Base-by-base conservation (phyloP, 2,329 filamentous ascomycete species). In the Sporothrix humicola region DNA sequence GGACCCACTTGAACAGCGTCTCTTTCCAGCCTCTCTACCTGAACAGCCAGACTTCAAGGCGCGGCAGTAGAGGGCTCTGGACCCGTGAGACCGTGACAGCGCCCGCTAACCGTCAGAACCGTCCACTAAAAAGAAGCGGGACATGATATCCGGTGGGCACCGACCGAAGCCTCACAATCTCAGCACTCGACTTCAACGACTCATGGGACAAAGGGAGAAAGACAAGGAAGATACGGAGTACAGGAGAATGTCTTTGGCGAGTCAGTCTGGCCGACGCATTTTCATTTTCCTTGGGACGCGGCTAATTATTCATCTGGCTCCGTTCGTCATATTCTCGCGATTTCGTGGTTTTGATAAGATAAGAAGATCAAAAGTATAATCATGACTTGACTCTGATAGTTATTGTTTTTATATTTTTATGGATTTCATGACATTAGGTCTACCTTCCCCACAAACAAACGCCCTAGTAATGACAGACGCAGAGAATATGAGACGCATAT, bases 141-240 rank as follows among this genome's bases (percentile, higher is more conserved):
- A 44, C 37, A 65, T 20, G 59, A 65, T 65, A 65, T 46, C 59
- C 59, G 59, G 59, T 13, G 37, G 3, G 31, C 31, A 37, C 58
- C 17, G 58, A 37, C 23, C 23, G 26, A 37, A 37, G 31, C 31
- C 3, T 37, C 31, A 37, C 17, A 46, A 20, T 2, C 59, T 37
- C 31, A 37, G 31, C 31, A 37, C 59, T 44, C 37, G 10, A 23
- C 37, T 23, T 23, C 9, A 4, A 42, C 59, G 59, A 65, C 59
- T 65, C 59, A 46, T 65, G 42, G 17, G 12, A 8, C 59, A n/a
- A 13, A 7, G n/a, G 54, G n/a, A 26, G 20, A 58, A 23, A 13
- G 2, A 26, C 10, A 58, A 3, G 9, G 10, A 13, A 15, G 17
- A 65, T n/a, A 46, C 23, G 23, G 1, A 1, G 23, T 26, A 26